Evolutionary conservation across 805 yeast genomes (phyloP), one percentile per base, ranked within the genome.

Genomic region (Blastobotrys terrestris): DNA sequence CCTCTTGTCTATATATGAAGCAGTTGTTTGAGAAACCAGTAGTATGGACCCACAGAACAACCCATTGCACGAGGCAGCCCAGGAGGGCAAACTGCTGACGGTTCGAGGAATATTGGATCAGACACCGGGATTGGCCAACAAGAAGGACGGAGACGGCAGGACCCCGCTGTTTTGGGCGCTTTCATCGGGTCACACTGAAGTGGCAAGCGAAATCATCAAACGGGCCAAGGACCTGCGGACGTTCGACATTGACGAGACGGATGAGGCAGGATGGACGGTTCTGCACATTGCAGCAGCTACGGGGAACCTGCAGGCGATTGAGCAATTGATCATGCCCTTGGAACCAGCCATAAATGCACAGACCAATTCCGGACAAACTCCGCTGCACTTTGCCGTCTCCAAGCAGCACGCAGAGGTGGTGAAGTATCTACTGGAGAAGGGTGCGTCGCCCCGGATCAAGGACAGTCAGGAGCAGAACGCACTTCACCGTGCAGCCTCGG

Each of bases 151-250:
- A 2, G 97, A 90, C 62, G 84, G 82, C 1, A 76, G 97, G 58
- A 81, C 86, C 1, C 85, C 96, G 1, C 70, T 90, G 47, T 95
- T 88, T 66, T 91, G 97, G 97, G 96, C 97, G 1, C 80, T 84
- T 22, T 79, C 95, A 1, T 75, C 75, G 59, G 78, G 79, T 48
- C 75, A 83, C 53, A 60, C 69, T 3, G 81, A 78, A 22, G 72
- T 84, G 16, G 80, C 80, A 0, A 68, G 75, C 14, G 59, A 77
- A 39, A 63, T 84, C 5, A 66, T 74, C 52, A 70, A 68, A 52
- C 75, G 72, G 39, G 72, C 58, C 60, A 51, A 67, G 52, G 55
- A 65, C 50, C 46, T 49, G 40, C 26, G 44, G 39, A 16, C 51
- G 40, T 68, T 78, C 20, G 92, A 88, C 57, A 65, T 89, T 11